Conservation (phyloP, 164 flowering plant species). For the Berberis thunbergii region DNA sequence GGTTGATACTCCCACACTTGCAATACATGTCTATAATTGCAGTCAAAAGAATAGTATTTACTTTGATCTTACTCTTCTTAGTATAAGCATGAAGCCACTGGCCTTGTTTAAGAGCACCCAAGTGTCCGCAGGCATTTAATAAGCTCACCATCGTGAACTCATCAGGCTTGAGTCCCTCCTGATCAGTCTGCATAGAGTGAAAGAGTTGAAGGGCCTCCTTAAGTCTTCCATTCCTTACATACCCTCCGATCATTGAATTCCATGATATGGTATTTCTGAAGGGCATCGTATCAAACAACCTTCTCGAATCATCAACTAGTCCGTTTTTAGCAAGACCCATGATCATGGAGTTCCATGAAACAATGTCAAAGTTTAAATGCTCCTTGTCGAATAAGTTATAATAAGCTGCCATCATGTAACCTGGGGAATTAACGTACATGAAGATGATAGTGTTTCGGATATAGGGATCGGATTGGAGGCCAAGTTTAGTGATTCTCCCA, state of each 20-base stretch:
- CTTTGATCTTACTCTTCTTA: conserved; percentile 27
- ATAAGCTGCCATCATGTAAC: conserved; percentile 38
- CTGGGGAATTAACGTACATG: conserved; percentile 52
- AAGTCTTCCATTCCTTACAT: conserved; percentile 57
- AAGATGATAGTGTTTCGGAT: conserved; percentile 48
- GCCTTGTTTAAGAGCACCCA: conserved; percentile 67
- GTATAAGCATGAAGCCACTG: conserved; percentile 66
- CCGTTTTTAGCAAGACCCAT: conserved; percentile 59
- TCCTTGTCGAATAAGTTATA: conserved; percentile 34
- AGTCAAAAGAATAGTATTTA: conserved; percentile 43
- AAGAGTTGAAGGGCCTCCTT: conserved; percentile 56
- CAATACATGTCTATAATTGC: conserved; percentile 74
- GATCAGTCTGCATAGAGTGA: conserved; percentile 36
- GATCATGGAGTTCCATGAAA: conserved; percentile 74
- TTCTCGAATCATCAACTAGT: conserved; percentile 36
- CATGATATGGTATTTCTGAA: conserved; percentile 46
- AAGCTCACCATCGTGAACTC: conserved; percentile 68
- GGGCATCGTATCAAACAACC: conserved; percentile 46
- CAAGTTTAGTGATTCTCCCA: conserved; percentile 51
- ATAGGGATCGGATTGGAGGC: conserved; percentile 46
- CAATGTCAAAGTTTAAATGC: conserved; percentile 35
- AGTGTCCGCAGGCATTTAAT: conserved; percentile 47
- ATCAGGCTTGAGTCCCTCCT: conserved; percentile 28
- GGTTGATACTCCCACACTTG: conserved; percentile 54
- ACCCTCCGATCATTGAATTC: conserved; percentile 80